phyloP scores from a whole-genome alignment of 768 basidiomycete species.

The Macrolepiota fuliginosa region DNA sequence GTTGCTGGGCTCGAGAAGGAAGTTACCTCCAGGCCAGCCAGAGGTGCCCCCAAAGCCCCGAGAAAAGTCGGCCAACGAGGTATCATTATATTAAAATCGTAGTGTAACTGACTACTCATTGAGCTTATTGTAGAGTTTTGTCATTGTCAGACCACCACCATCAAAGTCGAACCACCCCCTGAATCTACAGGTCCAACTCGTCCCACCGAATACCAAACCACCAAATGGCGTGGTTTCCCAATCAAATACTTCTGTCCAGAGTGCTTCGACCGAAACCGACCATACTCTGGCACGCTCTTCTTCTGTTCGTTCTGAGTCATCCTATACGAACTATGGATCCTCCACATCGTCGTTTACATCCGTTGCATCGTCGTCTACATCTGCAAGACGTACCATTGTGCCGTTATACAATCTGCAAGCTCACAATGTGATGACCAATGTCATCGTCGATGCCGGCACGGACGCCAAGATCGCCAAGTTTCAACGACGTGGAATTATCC shows the following conservation, averaged over 20 bases:
- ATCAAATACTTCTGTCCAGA: conserved; percentile 13
- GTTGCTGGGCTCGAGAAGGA: conserved; percentile 4
- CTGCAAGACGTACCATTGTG: conserved; percentile 66
- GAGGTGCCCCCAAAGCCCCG: conserved; percentile 13
- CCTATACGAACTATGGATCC: conserved; percentile 30
- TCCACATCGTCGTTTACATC: conserved; percentile 40
- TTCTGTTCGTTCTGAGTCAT: conserved; percentile 58
- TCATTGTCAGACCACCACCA: conserved; percentile 89
- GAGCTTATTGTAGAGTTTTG: conserved; percentile 62
- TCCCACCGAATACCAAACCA: conserved; percentile 60
- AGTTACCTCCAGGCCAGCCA: conserved; percentile 12
- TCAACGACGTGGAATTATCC: conserved; percentile 67
- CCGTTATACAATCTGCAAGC: conserved; percentile 87
- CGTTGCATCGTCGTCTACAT: conserved; percentile 25
- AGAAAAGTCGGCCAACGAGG: conserved; percentile 28
- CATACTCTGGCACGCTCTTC: conserved; percentile 39
- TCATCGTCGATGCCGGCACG: conserved; percentile 84
- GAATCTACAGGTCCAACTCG: conserved; percentile 90
- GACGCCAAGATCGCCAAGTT: conserved; percentile 85
- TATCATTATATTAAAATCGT: conserved; percentile 4
- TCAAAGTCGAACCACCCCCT: conserved; percentile 82
- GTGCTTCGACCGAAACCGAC: conserved; percentile 19
- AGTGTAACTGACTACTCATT: not conserved
- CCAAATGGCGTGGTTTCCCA: conserved; percentile 32
- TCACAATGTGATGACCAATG: conserved; percentile 85